These are phyloP conservation scores for Naganishia friedmannii DNA, from an alignment of 768 basidiomycete species.

Conservation along the genomic window DNA sequence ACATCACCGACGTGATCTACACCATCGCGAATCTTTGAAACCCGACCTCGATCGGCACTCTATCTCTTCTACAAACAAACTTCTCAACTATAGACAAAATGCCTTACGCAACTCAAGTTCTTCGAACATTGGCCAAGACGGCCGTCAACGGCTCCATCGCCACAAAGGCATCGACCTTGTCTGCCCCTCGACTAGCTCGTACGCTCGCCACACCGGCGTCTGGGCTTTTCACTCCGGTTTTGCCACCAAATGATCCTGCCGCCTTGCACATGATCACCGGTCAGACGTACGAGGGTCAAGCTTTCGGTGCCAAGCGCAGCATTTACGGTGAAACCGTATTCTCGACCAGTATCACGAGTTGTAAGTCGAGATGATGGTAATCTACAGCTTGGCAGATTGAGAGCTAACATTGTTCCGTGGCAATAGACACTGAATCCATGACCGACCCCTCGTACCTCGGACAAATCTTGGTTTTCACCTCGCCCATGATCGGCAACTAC, in stretches of 20 bases:
- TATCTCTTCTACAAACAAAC: neutral
- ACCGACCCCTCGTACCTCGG: conserved; percentile 98
- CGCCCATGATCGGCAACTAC: conserved; percentile 97
- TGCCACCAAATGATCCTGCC: conserved; percentile 61
- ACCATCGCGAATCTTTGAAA: conserved; percentile 34
- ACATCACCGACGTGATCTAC: conserved; percentile 49
- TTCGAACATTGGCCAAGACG: conserved; percentile 32
- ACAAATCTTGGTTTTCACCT: conserved; percentile 97
- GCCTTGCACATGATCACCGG: conserved; percentile 88
- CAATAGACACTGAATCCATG: conserved; percentile 96
- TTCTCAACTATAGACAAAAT: conserved; percentile 2
- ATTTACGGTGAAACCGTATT: conserved; percentile 97
- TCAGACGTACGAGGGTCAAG: conserved; percentile 81
- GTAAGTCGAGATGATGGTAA: conserved; percentile 56
- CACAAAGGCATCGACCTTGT: neutral
- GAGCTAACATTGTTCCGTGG: neutral
- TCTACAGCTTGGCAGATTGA: neutral
- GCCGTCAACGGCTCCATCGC: neutral
- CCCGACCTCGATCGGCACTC: neutral
- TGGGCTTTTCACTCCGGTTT: conserved; percentile 40
- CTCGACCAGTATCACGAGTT: conserved; percentile 97
- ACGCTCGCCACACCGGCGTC: conserved; percentile 41
- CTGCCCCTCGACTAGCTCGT: conserved; percentile 29
- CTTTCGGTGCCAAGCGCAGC: conserved; percentile 83
- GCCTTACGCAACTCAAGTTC: conserved; percentile 30